Conservation (phyloP, 768 basidiomycete genomes). For the Xanthoconium purpureum region DNA sequence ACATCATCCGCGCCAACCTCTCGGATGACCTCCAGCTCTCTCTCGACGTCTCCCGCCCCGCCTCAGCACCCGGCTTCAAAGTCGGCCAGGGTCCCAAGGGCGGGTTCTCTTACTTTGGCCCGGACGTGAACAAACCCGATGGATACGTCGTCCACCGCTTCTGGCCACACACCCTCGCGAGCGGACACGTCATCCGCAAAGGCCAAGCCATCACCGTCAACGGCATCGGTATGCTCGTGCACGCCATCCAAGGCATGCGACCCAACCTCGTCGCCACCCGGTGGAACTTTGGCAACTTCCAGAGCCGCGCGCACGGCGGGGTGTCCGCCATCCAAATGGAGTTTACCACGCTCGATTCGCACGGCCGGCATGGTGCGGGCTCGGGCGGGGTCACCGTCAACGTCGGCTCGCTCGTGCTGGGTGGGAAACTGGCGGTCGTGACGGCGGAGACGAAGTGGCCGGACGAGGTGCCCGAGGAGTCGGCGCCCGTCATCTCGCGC, state of each 20-base stretch:
- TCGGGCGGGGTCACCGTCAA: conserved; percentile 84
- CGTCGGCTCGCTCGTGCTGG: conserved; percentile 80
- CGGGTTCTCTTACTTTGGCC: conserved; percentile 86
- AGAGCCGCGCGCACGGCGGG: conserved; percentile 66
- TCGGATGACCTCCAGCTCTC: conserved; percentile 78
- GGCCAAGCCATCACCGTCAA: conserved; percentile 56
- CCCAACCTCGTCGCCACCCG: conserved; percentile 88
- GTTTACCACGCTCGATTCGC: conserved; percentile 75
- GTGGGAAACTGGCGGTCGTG: conserved; percentile 69
- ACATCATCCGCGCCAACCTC: conserved; percentile 76
- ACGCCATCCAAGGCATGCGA: conserved; percentile 98
- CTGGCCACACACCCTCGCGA: conserved; percentile 69
- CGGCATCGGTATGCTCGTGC: conserved; percentile 83
- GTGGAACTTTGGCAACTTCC: conserved; percentile 97
- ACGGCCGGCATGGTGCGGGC: conserved; percentile 76
- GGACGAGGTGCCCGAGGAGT: conserved; percentile 49
- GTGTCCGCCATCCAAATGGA: conserved; percentile 95
- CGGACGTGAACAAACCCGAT: conserved; percentile 63
- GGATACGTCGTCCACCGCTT: conserved; percentile 90
- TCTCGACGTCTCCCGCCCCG: conserved; percentile 67
- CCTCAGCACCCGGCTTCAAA: conserved; percentile 82
- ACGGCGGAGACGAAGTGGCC: conserved; percentile 81
- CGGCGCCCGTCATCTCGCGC: conserved; percentile 57
- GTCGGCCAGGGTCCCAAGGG: conserved; percentile 84
- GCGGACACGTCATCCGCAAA: conserved; percentile 65